A percentile compares a stretch with the other conserved stretches of the same genome.
Evolutionary conservation across 331 rosid genomes (phyloP).

Genomic region (Dryas integrifolia): DNA sequence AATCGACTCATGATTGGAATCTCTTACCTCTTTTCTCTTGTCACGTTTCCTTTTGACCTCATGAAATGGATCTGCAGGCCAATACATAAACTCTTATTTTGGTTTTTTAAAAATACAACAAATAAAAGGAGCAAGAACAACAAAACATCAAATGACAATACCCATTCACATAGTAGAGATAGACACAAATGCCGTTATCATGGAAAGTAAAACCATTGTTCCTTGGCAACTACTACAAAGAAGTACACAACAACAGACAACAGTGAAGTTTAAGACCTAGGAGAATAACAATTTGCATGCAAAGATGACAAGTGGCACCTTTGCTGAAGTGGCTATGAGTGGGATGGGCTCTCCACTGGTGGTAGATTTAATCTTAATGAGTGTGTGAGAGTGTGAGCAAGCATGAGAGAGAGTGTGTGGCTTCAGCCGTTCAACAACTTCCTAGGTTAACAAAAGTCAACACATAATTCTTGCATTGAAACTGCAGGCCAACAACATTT

Average conservation of each 20-base stretch:
- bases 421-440: not conserved
- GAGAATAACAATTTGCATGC: not conserved
- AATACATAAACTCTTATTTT: conserved; percentile 17
- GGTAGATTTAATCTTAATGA: not conserved
- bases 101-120: not conserved
- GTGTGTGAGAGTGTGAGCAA: too few relatives aligned
- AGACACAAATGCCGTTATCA: not conserved
- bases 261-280: not conserved
- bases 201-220: not conserved
- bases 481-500: not conserved
- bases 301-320: not conserved
- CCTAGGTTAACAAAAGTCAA: not conserved
- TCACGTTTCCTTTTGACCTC: conserved; percentile 91
- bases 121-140: conserved; percentile 11
- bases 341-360: too few relatives aligned
- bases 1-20: conserved; percentile 20
- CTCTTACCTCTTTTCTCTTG: conserved; percentile 79
- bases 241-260: not conserved
- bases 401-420: not conserved
- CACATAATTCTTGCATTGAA: not conserved
- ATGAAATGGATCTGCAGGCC: conserved; percentile 74
- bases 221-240: not conserved
- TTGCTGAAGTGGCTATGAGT: too few relatives aligned
- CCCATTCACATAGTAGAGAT: not conserved
- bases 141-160: not conserved